These are phyloP conservation scores for Colletotrichum gloeosporioides DNA, from an alignment of 2,329 filamentous ascomycete genomes.

Conservation along the genomic window DNA sequence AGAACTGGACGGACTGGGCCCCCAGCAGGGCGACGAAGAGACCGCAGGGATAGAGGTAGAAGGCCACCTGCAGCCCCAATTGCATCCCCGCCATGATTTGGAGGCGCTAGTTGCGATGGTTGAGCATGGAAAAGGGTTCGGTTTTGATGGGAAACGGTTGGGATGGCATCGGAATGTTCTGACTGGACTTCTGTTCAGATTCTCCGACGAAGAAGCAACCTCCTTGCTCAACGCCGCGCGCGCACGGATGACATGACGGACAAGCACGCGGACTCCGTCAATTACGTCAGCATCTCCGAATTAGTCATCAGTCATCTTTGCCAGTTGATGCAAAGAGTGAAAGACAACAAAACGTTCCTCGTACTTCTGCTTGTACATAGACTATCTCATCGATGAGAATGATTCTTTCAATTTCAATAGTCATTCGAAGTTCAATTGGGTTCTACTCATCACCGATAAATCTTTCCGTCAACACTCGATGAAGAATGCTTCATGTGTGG, in stretches of 20 bases:
- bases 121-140: background rate
- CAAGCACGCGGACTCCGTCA: background rate
- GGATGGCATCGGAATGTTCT: background rate
- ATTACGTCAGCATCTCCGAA: background rate
- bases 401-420: too few species aligned
- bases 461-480: background rate
- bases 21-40: slow-evolving; percentile 41
- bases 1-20: slow-evolving; percentile 42
- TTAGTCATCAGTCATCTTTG: background rate
- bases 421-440: too few species aligned
- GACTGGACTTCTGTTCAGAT: background rate
- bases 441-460: background rate
- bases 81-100: slow-evolving; percentile 37
- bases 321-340: background rate
- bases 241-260: background rate
- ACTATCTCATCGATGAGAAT: background rate
- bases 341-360: fast-evolving
- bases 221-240: background rate
- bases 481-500: fast-evolving
- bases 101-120: background rate
- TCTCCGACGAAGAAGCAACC: slow-evolving; percentile 1
- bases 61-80: slow-evolving; percentile 41
- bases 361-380: background rate
- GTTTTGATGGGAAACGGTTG: background rate
- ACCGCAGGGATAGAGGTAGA: slow-evolving; percentile 45